Conservation (phyloP, 208 protist species). For the Crithidia sp. region DNA sequence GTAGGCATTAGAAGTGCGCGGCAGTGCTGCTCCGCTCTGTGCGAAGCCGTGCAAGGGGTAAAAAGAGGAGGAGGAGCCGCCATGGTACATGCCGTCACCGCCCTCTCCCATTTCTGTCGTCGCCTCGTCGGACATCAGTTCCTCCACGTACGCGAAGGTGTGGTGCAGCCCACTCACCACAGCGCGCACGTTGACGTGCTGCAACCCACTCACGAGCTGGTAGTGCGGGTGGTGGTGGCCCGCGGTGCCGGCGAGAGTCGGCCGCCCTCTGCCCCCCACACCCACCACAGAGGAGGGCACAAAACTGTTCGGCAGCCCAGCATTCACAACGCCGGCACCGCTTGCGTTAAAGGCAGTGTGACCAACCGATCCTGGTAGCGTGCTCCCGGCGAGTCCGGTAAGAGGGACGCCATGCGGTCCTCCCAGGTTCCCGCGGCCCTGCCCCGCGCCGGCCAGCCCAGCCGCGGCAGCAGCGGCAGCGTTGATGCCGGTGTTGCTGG, state of each 20-base stretch:
- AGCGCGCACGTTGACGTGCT: slow-evolving; percentile 56
- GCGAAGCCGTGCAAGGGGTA: too few species aligned
- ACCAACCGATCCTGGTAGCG: slow-evolving; percentile 10
- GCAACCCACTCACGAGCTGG: slow-evolving; percentile 54
- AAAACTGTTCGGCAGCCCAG: not conserved
- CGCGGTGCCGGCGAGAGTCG: slow-evolving; percentile 12
- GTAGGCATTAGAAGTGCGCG: too few species aligned
- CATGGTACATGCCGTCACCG: too few species aligned
- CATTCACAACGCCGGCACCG: not conserved
- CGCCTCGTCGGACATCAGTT: slow-evolving; percentile 24
- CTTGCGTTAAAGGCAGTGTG: not conserved
- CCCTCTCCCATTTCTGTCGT: not conserved
- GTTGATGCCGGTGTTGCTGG: not conserved
- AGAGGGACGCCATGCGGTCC: slow-evolving; percentile 12
- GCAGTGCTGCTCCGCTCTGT: too few species aligned
- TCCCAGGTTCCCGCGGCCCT: not conserved
- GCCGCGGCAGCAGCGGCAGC: not conserved
- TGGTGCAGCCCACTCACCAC: slow-evolving; percentile 86
- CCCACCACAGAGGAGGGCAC: not conserved
- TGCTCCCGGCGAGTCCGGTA: not conserved
- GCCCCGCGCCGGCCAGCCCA: slow-evolving; percentile 1
- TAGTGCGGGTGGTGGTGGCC: slow-evolving; percentile 37
- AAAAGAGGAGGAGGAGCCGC: too few species aligned
- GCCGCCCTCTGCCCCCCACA: not conserved
- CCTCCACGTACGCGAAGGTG: slow-evolving; percentile 82